These are phyloP conservation scores for Fragilariopsis cylindrus DNA, from an alignment of 108 stramenopile species.

Conservation along the genomic window DNA sequence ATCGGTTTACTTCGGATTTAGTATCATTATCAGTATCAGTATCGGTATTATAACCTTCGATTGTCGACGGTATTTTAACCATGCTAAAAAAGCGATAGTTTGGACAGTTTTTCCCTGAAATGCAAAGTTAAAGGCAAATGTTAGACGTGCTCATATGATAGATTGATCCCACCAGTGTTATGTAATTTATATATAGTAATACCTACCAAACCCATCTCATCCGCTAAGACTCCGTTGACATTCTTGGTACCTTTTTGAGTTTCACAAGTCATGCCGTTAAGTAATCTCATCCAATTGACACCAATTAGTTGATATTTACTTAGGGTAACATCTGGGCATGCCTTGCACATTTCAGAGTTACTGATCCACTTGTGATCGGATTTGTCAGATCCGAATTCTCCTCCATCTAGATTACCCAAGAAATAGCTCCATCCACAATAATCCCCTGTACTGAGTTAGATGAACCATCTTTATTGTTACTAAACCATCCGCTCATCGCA, in stretches of 20 bases:
- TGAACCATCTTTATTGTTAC: conserved; percentile 8
- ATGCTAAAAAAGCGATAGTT: conserved; percentile 93
- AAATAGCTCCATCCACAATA: conserved; percentile 66
- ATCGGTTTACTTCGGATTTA: not conserved
- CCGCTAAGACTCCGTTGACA: conserved; percentile 96
- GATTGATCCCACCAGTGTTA: not conserved
- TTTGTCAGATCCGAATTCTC: not conserved
- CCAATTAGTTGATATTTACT: conserved; percentile 85
- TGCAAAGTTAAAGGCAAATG: conserved; percentile 4
- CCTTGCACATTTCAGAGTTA: conserved; percentile 50
- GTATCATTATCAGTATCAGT: conserved; percentile 13
- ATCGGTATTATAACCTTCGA: conserved; percentile 18
- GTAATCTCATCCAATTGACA: conserved; percentile 85
- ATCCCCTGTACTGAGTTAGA: conserved; percentile 37
- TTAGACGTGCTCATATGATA: not conserved
- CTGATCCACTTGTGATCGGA: conserved; percentile 64
- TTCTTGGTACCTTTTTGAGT: conserved; percentile 33
- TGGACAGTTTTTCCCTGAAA: conserved; percentile 88
- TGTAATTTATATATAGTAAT: conserved; percentile 6
- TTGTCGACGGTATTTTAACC: conserved; percentile 57
- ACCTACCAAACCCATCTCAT: conserved; percentile 92
- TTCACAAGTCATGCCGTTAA: conserved; percentile 68
- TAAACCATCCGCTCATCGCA: conserved; percentile 59
- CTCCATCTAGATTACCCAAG: conserved; percentile 29
- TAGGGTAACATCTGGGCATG: conserved; percentile 63